Base-by-base conservation (phyloP, 768 basidiomycete genomes). In the Termitomyces sp. region DNA sequence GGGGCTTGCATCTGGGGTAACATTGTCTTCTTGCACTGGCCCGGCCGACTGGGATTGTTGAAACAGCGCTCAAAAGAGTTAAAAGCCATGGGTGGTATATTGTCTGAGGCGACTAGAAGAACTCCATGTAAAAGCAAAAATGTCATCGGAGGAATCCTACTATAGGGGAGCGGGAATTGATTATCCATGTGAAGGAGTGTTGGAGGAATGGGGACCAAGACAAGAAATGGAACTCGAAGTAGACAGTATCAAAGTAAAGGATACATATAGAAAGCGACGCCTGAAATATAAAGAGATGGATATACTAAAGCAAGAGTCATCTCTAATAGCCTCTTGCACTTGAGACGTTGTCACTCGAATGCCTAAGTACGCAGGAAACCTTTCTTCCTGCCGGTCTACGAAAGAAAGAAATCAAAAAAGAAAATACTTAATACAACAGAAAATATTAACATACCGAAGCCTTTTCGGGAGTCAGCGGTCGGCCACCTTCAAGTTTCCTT, bases 401-500 rank as follows among this genome's bases (percentile, higher is more conserved):
- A 60, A 50, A 41, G 32, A 58, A 43, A 57, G 65, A 41, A 63
- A 55, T 19, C 48, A 59, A 55, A 61, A 40, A 63, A 59, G 17
- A 44, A 49, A 23, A n/a, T n/a, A n/a, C n/a, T 14, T 9, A 41
- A 60, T 23, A 16, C 25, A 28, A 39, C 11, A 45, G 23, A 52
- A 7, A 21, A 34, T 44, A 39, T 47, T 54, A 17, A 80, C 89
- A 75, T 68, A 93, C 92, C 63, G 84, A 82, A 59, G 81, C 79
- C 80, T 95, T 96, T 76, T 98, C 95, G 19, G 95, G 96, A 37
- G 95, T 97, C 73, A 97, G 76, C 54, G 95, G 94, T 67, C 96
- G 83, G 47, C 96, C 96, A 61, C 85, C 89, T 77, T 98, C 95
- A 72, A 98, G 84, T 68, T 88, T 86, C 77, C 91, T 82, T 85